A percentile compares a stretch with the other conserved stretches of the same genome.
Conservation (phyloP, 176 grass and related monocot species). For the Cenchrus purpureus region DNA sequence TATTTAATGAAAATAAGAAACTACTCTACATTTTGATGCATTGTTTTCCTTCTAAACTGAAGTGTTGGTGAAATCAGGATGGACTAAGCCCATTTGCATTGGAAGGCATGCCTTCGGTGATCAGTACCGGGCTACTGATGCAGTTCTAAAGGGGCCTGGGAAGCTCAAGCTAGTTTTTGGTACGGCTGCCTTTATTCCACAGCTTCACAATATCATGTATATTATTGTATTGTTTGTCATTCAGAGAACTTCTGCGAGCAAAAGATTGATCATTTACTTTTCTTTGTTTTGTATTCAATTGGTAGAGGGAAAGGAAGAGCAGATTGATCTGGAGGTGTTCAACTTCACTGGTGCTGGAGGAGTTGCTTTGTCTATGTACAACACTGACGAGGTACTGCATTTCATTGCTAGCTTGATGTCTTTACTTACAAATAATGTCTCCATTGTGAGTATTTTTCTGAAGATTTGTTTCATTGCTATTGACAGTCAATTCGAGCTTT, state of each 20-base stretch:
- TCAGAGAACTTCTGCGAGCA: conserved; percentile 19
- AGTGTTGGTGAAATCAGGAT: conserved; percentile 61
- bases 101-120: conserved; percentile 99
- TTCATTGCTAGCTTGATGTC: neutral
- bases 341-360: conserved; percentile 96
- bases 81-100: conserved; percentile 99
- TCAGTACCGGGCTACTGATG: conserved; percentile 97
- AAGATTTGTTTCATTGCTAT: conserved; percentile 29
- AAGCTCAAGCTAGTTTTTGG: conserved; percentile 98
- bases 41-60: conserved; percentile 34
- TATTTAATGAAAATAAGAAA: conserved; percentile 45
- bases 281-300: conserved; percentile 37
- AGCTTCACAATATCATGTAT: neutral
- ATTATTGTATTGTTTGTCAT: conserved; percentile 19
- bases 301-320: conserved; percentile 78
- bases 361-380: conserved; percentile 96
- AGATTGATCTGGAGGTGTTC: conserved; percentile 87
- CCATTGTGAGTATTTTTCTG: conserved; percentile 8
- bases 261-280: conserved; percentile 30
- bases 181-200: conserved; percentile 41
- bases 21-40: conserved; percentile 1
- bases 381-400: conserved; percentile 83
- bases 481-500: conserved; percentile 84
- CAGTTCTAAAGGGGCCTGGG: conserved; percentile 91
- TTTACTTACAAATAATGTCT: conserved; percentile 20